Conservation (phyloP, 2,329 filamentous ascomycete species). For the Apiospora saccharicola region DNA sequence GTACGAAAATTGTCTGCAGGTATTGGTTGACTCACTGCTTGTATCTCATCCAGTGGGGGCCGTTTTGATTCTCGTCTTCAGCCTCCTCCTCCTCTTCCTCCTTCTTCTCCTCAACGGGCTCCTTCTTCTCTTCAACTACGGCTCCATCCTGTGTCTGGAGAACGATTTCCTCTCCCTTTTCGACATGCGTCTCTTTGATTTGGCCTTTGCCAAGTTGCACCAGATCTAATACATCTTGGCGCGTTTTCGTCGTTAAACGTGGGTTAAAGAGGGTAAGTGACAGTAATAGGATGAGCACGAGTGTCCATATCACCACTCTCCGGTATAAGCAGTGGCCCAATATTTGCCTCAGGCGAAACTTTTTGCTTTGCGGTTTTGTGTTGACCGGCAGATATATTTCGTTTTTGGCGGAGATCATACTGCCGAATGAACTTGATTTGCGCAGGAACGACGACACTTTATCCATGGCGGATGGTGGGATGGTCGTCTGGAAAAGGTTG, state of each 20-base stretch:
- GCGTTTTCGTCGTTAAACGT: slow-evolving; percentile 33
- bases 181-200: slow-evolving; percentile 22
- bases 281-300: slow-evolving; percentile 51
- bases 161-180: slow-evolving; percentile 27
- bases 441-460: slow-evolving; percentile 36
- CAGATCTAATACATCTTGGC: slow-evolving; percentile 38
- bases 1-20: background rate
- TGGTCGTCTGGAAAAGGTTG: background rate
- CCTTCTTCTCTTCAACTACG: slow-evolving; percentile 28
- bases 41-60: slow-evolving; percentile 47
- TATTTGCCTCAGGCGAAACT: slow-evolving; percentile 52
- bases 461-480: background rate
- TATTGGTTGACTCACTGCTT: slow-evolving; percentile 48
- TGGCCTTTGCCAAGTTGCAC: slow-evolving; percentile 37
- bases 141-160: slow-evolving; percentile 35
- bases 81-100: slow-evolving; percentile 38
- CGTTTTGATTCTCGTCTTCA: slow-evolving; percentile 35
- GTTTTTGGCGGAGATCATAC: slow-evolving; percentile 32
- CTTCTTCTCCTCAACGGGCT: slow-evolving; percentile 36
- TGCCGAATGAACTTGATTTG: slow-evolving; percentile 33
- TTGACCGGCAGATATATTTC: slow-evolving; percentile 41
- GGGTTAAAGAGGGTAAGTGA: slow-evolving; percentile 49
- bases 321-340: slow-evolving; percentile 62
- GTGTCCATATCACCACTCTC: slow-evolving; percentile 58
- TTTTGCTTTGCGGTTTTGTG: slow-evolving; percentile 46